A percentile compares a stretch with the other conserved stretches of the same genome.
Conservation (phyloP, 129 eudicot genomes). For the Arctium lappa region DNA sequence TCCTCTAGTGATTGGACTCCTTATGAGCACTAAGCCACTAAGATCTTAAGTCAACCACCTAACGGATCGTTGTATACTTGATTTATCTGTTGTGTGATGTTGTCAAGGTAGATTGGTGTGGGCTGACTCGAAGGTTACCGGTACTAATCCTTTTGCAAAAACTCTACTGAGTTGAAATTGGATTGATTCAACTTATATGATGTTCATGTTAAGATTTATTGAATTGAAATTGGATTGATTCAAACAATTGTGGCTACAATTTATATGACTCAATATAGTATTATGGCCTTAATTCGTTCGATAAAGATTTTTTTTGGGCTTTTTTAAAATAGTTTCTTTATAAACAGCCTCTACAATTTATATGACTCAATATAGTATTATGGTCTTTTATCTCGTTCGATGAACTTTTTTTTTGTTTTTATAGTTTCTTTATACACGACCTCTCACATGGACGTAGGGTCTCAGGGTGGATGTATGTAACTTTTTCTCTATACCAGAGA, state of each 20-base stretch:
- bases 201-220: not conserved
- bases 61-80: not conserved
- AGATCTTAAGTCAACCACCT: not conserved
- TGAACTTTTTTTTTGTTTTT: not conserved
- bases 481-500: too few species aligned
- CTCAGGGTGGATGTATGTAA: too few species aligned
- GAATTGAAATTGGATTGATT: too few species aligned
- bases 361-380: not conserved
- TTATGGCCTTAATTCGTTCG: not conserved
- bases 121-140: not conserved
- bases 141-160: not conserved
- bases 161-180: not conserved
- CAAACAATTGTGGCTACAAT: too few species aligned
- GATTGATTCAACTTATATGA: not conserved
- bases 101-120: not conserved
- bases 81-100: not conserved
- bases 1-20: not conserved
- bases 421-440: not conserved
- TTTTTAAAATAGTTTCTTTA: not conserved
- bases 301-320: not conserved
- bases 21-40: not conserved
- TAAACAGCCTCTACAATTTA: too few species aligned
- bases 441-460: too few species aligned
- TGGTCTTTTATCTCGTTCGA: not conserved
- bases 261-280: not conserved